Conservation (phyloP, 192 early-diverging fungal species). For the Allomyces macrogynus region DNA sequence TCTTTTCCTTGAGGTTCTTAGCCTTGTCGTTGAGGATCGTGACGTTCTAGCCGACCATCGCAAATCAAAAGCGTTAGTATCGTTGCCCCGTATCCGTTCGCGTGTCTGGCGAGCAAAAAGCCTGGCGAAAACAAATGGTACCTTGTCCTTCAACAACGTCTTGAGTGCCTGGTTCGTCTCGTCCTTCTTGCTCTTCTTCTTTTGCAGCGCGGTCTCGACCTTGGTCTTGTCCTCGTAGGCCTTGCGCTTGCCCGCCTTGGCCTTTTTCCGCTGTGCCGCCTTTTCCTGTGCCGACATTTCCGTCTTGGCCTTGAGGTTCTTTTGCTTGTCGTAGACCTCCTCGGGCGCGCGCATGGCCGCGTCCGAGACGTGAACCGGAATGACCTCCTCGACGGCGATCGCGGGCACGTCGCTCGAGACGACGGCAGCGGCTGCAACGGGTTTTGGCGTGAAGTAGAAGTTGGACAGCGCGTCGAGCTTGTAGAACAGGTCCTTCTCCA, state of each 20-base stretch:
- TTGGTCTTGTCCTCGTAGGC: not conserved
- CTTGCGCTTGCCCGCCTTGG: not conserved
- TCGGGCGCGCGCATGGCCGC: slow-evolving; percentile 66
- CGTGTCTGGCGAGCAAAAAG: not conserved
- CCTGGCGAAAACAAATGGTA: not conserved
- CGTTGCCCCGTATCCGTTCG: not conserved
- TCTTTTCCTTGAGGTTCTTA: not conserved
- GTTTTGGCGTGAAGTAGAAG: slow-evolving; percentile 80
- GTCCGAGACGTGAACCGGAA: slow-evolving; percentile 64
- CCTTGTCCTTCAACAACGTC: not conserved
- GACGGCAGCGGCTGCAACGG: slow-evolving; percentile 52
- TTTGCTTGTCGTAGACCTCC: slow-evolving; percentile 71
- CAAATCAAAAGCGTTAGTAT: not conserved
- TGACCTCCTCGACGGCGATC: slow-evolving; percentile 85
- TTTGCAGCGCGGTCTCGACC: not conserved
- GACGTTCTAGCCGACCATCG: not conserved
- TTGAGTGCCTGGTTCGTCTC: not conserved
- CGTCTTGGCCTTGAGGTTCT: slow-evolving; percentile 3
- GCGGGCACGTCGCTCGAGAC: slow-evolving; percentile 61
- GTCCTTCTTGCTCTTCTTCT: not conserved
- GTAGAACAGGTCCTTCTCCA: slow-evolving; percentile 57
- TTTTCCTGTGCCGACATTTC: not conserved
- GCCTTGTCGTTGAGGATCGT: not conserved
- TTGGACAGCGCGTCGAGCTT: slow-evolving; percentile 84
- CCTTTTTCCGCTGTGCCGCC: not conserved